These are phyloP conservation scores for Talaromyces proteolyticus DNA, from an alignment of 495 filamentous ascomycete species.

Conservation along the genomic window DNA sequence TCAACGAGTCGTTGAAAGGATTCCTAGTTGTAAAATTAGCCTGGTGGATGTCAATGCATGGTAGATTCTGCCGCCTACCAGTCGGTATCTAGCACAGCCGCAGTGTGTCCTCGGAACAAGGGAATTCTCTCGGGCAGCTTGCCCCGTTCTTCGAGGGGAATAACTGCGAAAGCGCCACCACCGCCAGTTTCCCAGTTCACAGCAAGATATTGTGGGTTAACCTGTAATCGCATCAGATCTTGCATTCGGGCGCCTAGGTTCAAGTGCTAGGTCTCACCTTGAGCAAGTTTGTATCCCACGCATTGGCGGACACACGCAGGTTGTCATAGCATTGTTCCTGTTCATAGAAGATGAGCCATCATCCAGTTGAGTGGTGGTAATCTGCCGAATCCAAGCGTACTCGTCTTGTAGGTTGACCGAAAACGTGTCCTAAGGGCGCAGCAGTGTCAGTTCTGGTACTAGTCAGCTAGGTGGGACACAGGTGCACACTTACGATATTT, in stretches of 20 bases:
- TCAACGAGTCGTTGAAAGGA: constrained; percentile 88
- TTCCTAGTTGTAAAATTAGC: constrained; percentile 56
- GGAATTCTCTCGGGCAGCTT: constrained; percentile 89
- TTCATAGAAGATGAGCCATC: constrained; percentile 8
- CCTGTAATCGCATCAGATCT: no score
- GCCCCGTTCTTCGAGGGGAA: constrained; percentile 83
- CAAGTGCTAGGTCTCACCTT: constrained; percentile 67
- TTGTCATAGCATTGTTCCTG: constrained; percentile 96
- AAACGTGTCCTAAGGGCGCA: constrained; percentile 80
- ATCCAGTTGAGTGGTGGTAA: constrained; percentile 4
- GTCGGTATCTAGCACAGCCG: constrained; percentile 93
- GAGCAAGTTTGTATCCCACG: constrained; percentile 97
- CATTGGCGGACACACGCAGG: constrained; percentile 88
- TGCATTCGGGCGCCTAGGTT: no score
- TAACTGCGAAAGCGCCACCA: constrained; percentile 94
- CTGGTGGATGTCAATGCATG: constrained; percentile 1
- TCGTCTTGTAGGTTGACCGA: constrained; percentile 88
- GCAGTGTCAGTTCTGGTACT: constrained; percentile 23
- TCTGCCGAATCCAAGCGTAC: constrained; percentile 38
- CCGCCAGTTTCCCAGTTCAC: constrained; percentile 99
- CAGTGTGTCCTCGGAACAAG: constrained; percentile 92
- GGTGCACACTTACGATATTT: constrained; percentile 80
- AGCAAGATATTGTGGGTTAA: constrained; percentile 89
- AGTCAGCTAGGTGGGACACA: constrained; percentile 11
- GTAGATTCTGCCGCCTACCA: constrained; percentile 55